phyloP scores from a whole-genome alignment of 2,329 filamentous ascomycete species.

The Saccharata proteae region DNA sequence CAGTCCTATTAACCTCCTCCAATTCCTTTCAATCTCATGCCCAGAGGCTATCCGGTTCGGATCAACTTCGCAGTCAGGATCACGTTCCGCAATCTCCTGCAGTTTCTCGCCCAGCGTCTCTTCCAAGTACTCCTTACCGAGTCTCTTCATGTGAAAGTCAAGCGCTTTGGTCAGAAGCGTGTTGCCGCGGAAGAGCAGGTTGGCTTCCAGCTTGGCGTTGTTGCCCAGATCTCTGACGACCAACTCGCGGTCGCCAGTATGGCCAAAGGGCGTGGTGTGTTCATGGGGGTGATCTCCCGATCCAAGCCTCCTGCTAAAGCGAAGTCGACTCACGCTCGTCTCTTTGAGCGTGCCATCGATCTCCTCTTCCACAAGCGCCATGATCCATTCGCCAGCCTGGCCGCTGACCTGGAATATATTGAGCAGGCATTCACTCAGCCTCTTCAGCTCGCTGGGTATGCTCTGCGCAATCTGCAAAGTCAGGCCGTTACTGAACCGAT shows the following conservation, averaged over 20 bases:
- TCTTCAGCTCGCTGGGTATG: constrained; percentile 63
- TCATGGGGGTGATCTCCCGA: constrained; percentile 59
- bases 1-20: constrained; percentile 61
- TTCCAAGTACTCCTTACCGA: constrained; percentile 87
- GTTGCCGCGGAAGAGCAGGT: constrained; percentile 89
- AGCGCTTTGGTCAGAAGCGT: constrained; percentile 86
- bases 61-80: constrained; percentile 91
- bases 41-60: constrained; percentile 58
- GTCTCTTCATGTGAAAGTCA: constrained; percentile 87
- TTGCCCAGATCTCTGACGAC: constrained; percentile 68
- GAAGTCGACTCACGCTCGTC: constrained; percentile 51
- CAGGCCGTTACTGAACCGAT: constrained; percentile 71
- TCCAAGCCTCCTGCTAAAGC: constrained; percentile 59
- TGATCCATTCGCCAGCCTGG: constrained; percentile 76
- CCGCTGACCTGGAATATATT: constrained; percentile 95
- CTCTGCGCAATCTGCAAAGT: constrained; percentile 74
- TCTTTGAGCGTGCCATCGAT: constrained; percentile 88
- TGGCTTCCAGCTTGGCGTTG: constrained; percentile 74
- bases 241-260: constrained; percentile 51
- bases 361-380: constrained; percentile 87
- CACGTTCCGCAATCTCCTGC: constrained; percentile 75
- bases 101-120: constrained; percentile 79
- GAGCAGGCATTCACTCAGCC: constrained; percentile 73
- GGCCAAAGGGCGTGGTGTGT: constrained; percentile 28
- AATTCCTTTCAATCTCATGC: constrained; percentile 72